Evolutionary conservation across 2,329 filamentous ascomycete species (phyloP), one percentile per base, ranked within the genome.

Genomic region (Chrysoporthe deuterocubensis): DNA sequence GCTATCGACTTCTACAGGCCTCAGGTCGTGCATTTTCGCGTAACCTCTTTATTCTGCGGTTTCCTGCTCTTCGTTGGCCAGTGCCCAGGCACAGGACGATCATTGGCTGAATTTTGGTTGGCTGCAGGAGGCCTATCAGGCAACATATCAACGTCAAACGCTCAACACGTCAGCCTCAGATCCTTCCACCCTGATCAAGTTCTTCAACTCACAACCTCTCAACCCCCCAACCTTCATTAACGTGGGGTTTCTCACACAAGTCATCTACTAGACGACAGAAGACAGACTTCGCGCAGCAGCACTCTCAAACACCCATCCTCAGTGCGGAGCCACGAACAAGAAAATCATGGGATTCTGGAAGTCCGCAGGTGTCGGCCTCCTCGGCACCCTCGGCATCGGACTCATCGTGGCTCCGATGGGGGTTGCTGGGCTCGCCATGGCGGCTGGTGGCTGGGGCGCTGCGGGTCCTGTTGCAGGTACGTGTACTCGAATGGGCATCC

Each of bases 401-500:
- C 57, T 62, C 50, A 3, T 69, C 6, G 64, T 40, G 44, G 67
- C 69, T 3, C 71, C 71, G 1, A 68, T 68, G 63, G 62, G 59
- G 3, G 54, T 58, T n/a, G 70, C 58, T 2, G 62, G 52, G 13
- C 67, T 70, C 2, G 37, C 54, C 2, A n/a, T 72, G 16, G 69
- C 59, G 5, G 61, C 26, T 32, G 52, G 34, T 13, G 71, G 71
- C 32, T 72, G 71, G 14, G 48, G 68, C 37, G 43, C 63, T 1
- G 34, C 43, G 6, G 71, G 71, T 21, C 58, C 70, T 1, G 61
- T 66, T 4, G 70, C 65, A 40, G 69, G 71, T 70, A 61, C 66
- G 62, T 57, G n/a, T 18, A 8, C 13, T 21, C 9, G 6, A 26
- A 26, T 26, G 26, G 26, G 26, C 26, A 26, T 40, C 18, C 11